Conservation (phyloP, 1,284 basidiomycete genomes). For the Chiua sp. region DNA sequence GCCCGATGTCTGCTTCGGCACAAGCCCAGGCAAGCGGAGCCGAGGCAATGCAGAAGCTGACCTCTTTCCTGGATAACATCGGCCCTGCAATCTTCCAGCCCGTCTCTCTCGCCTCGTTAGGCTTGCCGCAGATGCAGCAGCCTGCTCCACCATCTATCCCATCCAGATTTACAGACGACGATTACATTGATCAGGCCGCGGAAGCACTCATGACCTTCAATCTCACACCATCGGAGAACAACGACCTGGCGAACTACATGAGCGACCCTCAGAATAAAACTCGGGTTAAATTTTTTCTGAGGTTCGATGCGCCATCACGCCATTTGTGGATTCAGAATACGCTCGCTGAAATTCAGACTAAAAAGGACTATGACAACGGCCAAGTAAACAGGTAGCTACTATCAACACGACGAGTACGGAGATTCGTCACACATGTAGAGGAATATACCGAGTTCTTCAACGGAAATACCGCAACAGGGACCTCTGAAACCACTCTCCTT, state of each 20-base stretch:
- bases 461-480: too few relatives aligned
- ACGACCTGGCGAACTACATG: constrained; percentile 3
- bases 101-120: background rate
- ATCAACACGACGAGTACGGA: too few relatives aligned
- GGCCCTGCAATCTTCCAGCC: background rate
- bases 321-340: background rate
- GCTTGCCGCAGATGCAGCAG: background rate
- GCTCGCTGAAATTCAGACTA: background rate
- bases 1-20: background rate
- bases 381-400: too few relatives aligned
- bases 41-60: background rate
- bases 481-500: too few relatives aligned
- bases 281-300: background rate
- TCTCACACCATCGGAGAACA: background rate
- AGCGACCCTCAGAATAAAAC: background rate
- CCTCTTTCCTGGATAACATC: background rate
- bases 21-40: background rate
- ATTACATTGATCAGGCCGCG: background rate
- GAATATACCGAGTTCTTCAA: too few relatives aligned
- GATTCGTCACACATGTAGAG: too few relatives aligned
- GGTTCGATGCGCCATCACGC: background rate
- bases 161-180: too few relatives aligned
- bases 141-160: background rate
- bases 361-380: background rate
- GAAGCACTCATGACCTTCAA: too few relatives aligned